Base-by-base conservation (phyloP, 345 rosid species). In the Gossypium thurberi region DNA sequence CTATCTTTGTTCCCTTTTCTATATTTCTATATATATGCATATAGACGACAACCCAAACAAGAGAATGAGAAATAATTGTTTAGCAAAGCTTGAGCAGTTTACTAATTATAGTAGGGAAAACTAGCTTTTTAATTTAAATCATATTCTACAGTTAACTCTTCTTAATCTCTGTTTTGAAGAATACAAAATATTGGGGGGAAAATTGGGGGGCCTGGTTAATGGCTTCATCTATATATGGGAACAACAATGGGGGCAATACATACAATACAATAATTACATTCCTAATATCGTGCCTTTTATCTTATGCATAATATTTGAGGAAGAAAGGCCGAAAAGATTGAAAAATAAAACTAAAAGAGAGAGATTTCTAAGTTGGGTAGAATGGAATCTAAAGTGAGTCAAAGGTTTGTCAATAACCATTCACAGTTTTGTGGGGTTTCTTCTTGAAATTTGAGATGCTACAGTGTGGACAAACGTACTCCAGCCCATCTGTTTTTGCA, bases 401-500 rank as follows among this genome's bases (percentile, higher is more conserved):
- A 68, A 72, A 47, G 26, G 73, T 56, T 37, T 59, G 74, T 85
- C 70, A 88, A 78, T 84, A 82, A 56, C 97, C 97, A 65, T 88
- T 92, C 50, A 82, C 51, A 9, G 88, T 82, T 83, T 86, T 95
- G 85, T 87, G 96, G 42, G 97, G 78, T 84, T 92, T 95, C 89
- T 95, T 95, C 87, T 83, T 86, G 84, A 86, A 91, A 76, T 92
- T 90, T 65, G 98, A 81, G 56, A 85, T 75, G 76, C 98, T 95
- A 87, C 99, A 93, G 74, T 88, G 91, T 1, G 99, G 99, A 77
- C 99, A 95, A 9, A 93, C 88, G 60, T 95, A 95, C 84, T 95
- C 99, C 85, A 95, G 80, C 47, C 99, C 99, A 23, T 93, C 98
- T 4, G 99, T 95, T 79, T 95, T 95, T 0, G 99, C 99, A 64